phyloP scores from a whole-genome alignment of 2,329 filamentous ascomycete genomes.

The Penicillium crustosum region DNA sequence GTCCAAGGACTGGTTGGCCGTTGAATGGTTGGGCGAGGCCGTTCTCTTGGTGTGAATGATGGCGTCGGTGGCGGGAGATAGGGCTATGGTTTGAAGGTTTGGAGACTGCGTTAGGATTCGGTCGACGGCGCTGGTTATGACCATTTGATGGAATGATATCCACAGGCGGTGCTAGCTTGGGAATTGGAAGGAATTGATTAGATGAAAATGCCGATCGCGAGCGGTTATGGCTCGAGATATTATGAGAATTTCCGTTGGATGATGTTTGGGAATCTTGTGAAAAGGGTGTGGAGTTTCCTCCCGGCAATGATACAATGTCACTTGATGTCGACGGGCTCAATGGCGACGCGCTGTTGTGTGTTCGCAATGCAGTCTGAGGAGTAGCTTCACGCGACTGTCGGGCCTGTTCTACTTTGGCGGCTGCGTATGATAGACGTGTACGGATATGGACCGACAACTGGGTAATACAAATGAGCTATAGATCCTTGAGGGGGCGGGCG shows the following conservation, averaged over 20 bases:
- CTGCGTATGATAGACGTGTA: slow-evolving; percentile 84
- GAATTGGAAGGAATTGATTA: slow-evolving; percentile 23
- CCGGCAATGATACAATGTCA: slow-evolving; percentile 57
- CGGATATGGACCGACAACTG: slow-evolving; percentile 77
- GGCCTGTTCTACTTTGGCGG: slow-evolving; percentile 87
- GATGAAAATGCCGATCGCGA: slow-evolving; percentile 22
- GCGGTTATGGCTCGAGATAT: slow-evolving; percentile 14
- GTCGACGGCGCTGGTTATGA: slow-evolving; percentile 36
- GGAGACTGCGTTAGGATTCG: slow-evolving; percentile 37
- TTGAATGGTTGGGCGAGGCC: slow-evolving; percentile 20
- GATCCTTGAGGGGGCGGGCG: background rate
- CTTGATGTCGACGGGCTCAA: slow-evolving; percentile 60
- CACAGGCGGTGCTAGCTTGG: slow-evolving; percentile 46
- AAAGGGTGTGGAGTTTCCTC: slow-evolving; percentile 17
- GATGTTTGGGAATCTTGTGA: slow-evolving; percentile 8
- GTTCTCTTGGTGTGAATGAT: slow-evolving; percentile 36
- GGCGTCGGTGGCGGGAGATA: slow-evolving; percentile 31
- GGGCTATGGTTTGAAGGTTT: slow-evolving; percentile 20
- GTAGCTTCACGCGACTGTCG: slow-evolving; percentile 69
- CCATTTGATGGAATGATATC: slow-evolving; percentile 41
- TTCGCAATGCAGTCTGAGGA: slow-evolving; percentile 15
- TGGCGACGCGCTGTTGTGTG: slow-evolving; percentile 13
- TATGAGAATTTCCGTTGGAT: slow-evolving; percentile 13
- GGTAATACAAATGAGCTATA: slow-evolving; percentile 25
- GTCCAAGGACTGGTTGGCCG: slow-evolving; percentile 24